Evolutionary conservation across 208 protist species (phyloP), one percentile per base, ranked within the genome.

Genomic region (Trypanosomatidae sp.): DNA sequence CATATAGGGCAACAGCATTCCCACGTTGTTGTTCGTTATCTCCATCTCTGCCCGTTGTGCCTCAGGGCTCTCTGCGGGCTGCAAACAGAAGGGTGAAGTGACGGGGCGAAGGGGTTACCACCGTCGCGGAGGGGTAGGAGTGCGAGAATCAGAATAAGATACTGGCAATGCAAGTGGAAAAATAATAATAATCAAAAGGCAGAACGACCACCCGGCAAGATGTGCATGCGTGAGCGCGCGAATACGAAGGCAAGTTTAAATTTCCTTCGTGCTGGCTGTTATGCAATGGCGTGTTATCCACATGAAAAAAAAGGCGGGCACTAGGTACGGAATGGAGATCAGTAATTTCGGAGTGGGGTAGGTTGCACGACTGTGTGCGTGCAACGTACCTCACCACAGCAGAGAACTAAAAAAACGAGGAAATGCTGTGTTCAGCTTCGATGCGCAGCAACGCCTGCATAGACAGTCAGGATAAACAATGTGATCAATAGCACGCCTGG

Each of bases 21-120:
- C 73, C 65, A 76, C 72, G 49, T 89, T 94, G 0, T 62, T 39
- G 13, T 81, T 77, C 10, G 77, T 82, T 43, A 81, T 76, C 69
- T 87, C 82, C 78, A 90, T 90, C 25, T 25, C 10, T 13, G 17
- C 3, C 19, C 9, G 19, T 22, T 44, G 15, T 25, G 33, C 22
- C 1, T 65, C 19, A 28, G 19, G 46, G 22, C 17, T 25, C 19
- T 13, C 4, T 28, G 64, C 25, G 17, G 25, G 10, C 4, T 33
- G 46, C 41, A 13, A 36, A 5, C n/a, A 12, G 15, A 53, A 19
- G 53, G 25, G 2, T 30, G n/a, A 39, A 30, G 62, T 33, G 15
- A 19, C 22, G 30, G 22, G 60, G 9, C 3, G 52, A 56, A 9
- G n/a, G 25, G 25, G 25, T 6, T 33, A 17, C 25, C n/a, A n/a